A percentile compares a stretch with the other conserved stretches of the same genome.
Evolutionary conservation across 306 rosid species (phyloP).

Genomic region (Ammopiptanthus mongolicus): DNA sequence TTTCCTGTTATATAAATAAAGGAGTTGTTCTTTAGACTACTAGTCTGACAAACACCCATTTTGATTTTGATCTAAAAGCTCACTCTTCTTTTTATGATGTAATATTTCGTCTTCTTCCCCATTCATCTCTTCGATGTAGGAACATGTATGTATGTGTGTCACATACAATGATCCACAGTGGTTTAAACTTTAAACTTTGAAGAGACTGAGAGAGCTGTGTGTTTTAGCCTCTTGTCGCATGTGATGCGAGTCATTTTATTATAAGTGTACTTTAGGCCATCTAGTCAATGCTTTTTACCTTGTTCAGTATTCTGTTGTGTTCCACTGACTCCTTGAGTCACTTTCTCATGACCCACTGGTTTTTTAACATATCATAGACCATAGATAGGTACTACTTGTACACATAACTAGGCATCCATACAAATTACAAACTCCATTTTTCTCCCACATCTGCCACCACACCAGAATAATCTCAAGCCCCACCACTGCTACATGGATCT

Average conservation of each 20-base stretch:
- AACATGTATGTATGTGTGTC: not conserved
- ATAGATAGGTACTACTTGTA: not conserved
- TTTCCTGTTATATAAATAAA: too few species aligned
- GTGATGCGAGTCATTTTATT: conserved; percentile 38
- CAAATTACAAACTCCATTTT: not conserved
- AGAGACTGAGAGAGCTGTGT: not conserved
- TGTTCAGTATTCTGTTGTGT: conserved; percentile 31
- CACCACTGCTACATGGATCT: conserved; percentile 53
- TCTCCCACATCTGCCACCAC: not conserved
- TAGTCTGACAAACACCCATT: too few species aligned
- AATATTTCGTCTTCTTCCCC: not conserved
- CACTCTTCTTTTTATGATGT: conserved; percentile 18
- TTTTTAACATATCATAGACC: not conserved
- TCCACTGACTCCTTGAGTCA: conserved; percentile 37
- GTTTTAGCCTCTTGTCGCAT: conserved; percentile 36
- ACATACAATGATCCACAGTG: not conserved
- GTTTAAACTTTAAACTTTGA: not conserved
- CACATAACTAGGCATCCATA: not conserved
- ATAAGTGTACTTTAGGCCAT: conserved; percentile 16
- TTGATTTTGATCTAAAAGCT: not conserved
- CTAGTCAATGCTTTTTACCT: conserved; percentile 39
- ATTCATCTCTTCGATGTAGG: not conserved
- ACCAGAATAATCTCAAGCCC: not conserved
- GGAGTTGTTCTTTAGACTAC: too few species aligned
- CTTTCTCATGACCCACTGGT: conserved; percentile 29